Evolutionary conservation across 176 grass and related monocot genomes (phyloP), one percentile per base, ranked within the genome.

Genomic region (Saccharum spontaneum): DNA sequence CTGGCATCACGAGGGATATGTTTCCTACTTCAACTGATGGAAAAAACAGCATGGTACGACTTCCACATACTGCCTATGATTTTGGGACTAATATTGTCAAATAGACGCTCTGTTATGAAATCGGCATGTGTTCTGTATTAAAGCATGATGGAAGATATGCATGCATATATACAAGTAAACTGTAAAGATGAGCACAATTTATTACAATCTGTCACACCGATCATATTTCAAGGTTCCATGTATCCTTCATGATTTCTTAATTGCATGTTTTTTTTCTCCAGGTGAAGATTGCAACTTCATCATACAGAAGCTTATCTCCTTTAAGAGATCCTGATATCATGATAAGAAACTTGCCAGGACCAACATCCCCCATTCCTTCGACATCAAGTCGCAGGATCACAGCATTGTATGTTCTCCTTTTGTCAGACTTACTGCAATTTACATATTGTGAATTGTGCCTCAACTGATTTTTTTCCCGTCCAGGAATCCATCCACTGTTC

Each of bases 251-350:
- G 22, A 83, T 85, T 41, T 88, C 50, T 76, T n/a, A 78, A 16
- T 66, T 33, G 36, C 23, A 45, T 86, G 45, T 12, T 66, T 62
- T 36, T 33, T 87, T 89, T 65, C 77, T 74, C 39, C 90, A 92
- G 75, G 73, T 66, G 22, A 82, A 55, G 57, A 75, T 55, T 1
- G 89, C 84, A 22, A 65, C 90, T 37, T 64, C 89, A 64, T 83
- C 87, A 34, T 88, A 87, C 54, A 95, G 91, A 94, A 98, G 93
- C 59, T 81, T 90, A 81, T 95, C 91, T 85, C 95, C 93, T 79
- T 43, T 98, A 54, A 86, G 79, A 69, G 89, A 95, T 72, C 77
- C 82, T 66, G 89, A 88, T 52, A n/a, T 79, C 6, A 1, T 73
- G 10, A 46, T 39, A 69, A 91, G 83, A 93, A 86, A 83, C 46